phyloP scores from a whole-genome alignment of 495 filamentous ascomycete species.

The Podospora pseudocomata region DNA sequence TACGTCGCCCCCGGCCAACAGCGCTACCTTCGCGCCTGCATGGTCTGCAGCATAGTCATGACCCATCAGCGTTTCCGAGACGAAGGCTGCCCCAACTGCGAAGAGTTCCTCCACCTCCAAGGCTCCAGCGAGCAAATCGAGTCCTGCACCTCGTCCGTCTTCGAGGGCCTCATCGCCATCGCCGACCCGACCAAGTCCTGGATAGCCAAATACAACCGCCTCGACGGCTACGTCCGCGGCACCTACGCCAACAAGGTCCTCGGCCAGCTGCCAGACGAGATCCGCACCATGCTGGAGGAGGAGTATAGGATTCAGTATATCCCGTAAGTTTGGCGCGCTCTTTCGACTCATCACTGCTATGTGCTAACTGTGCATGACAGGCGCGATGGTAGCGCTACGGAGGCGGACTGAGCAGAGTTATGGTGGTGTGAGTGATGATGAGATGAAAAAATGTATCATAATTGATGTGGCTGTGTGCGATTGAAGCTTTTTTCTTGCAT shows the following conservation, averaged over 20 bases:
- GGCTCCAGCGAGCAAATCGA: conserved; percentile 74
- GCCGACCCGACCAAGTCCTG: conserved; percentile 75
- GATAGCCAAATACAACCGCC: conserved; percentile 92
- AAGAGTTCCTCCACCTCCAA: conserved; percentile 77
- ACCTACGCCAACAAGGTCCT: conserved; percentile 93
- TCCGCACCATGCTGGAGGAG: conserved; percentile 62
- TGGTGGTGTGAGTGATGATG: not conserved
- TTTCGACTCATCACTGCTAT: not conserved
- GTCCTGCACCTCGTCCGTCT: conserved; percentile 93
- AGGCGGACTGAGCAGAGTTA: conserved; percentile 32
- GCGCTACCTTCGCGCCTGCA: conserved; percentile 89
- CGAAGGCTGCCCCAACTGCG: conserved; percentile 94
- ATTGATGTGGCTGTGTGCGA: not conserved
- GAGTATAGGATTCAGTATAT: conserved; percentile 65
- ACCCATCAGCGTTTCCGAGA: conserved; percentile 73
- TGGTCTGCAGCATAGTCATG: conserved; percentile 95
- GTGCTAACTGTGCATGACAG: conserved; percentile 23
- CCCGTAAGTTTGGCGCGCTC: conserved; percentile 45
- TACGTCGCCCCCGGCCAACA: conserved; percentile 65
- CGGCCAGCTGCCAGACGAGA: conserved; percentile 62
- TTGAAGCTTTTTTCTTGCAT: conserved; percentile 15
- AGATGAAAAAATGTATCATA: not conserved
- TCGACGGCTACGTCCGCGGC: conserved; percentile 79
- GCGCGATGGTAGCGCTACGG: conserved; percentile 50
- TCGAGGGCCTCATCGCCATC: conserved; percentile 81